Base-by-base conservation (phyloP, 164 flowering plant genomes). In the Umbilicus rupestris region DNA sequence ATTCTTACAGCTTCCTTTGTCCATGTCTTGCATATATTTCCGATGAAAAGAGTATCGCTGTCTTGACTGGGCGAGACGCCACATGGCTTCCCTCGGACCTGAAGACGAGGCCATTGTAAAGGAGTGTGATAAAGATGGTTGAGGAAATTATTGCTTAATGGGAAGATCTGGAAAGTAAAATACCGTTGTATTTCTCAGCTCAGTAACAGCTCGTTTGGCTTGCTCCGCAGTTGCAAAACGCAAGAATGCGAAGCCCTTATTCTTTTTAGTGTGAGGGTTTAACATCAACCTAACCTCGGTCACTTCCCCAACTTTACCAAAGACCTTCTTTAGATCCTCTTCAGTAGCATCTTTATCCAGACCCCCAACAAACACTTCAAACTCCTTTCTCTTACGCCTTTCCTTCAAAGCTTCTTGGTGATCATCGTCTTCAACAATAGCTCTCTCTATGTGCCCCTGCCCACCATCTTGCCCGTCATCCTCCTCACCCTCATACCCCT, bases 1-100 rank as follows among this genome's bases (percentile, higher is more conserved):
- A 71, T 59, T 87, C 97, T 87, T 87, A 94, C 98, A 68, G 84
- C 84, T 75, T 91, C 97, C 77, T 80, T 87, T 63, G 91, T 94
- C 98, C 98, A 94, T 69, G 93, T 82, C 83, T 85, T 94, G 92
- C 93, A 85, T 69, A 94, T 85, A 72, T 94, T 94, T 49, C 98
- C 98, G 62, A 94, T 62, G 67, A 89, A 94, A 59, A 94, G 88
- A 47, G 98, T 91, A 70, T 94, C 98, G 69, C 91, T 94, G 77
- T 94, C 98, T 71, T 94, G 96, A 77, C 98, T 91, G 9, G 95
- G 93, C 24, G 93, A 73, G 62, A 89, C 97, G 76, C 98, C 98
- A 82, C 98, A 94, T 57, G 85, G 83, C 80, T 91, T 94, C 63
- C 98, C 98, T 67, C 87, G 78, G 9, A 90, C 84, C 97, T 90